Evolutionary conservation across 1,139 yeast species (phyloP), one percentile per base, ranked within the genome.

Genomic region (Kurtzmaniella quercitrusa): DNA sequence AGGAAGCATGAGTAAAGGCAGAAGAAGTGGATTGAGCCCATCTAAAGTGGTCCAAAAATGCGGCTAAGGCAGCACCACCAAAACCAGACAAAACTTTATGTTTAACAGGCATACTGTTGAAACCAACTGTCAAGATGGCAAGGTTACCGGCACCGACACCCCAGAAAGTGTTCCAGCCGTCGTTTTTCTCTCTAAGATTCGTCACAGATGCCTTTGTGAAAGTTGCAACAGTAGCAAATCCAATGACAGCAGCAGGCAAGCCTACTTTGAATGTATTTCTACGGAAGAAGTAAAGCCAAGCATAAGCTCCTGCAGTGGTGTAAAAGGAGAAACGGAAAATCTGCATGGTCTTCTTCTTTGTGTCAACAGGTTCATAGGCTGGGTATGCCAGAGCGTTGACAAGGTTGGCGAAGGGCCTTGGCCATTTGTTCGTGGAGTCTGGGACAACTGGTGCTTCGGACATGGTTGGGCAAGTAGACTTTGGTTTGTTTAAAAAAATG

Each of bases 111-210:
- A 71, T 68, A 44, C 42, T 54, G 55, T 60, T 68, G 60, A 68
- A 70, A 4, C 73, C 76, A 37, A 63, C 67, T 20, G 70, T 62
- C 53, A 71, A 68, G 42, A 63, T 64, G 9, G 63, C 67, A 51
- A 70, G 60, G 56, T 71, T 71, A 49, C 75, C 76, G 23, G 67
- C 58, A 35, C 66, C 71, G 41, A 71, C 71, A 17, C 68, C 77
- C 68, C 71, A 64, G 53, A 72, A 69, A 11, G 70, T 65, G 59
- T 72, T 72, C 78, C 78, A 72, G 38, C 72, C 75, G 56, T 72
- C 78, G 51, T 71, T 71, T 56, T 62, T 70, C 53, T 71, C 76
- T 61, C 78, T 66, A 52, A 72, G 60, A 55, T 72, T 72, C 47
- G 76, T 63, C 40, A 68, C 47, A 33, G 66, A 58, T 23, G 74